Evolutionary conservation across 2,329 filamentous ascomycete species (phyloP).

Genomic region (Cordyceps pruinosa): DNA sequence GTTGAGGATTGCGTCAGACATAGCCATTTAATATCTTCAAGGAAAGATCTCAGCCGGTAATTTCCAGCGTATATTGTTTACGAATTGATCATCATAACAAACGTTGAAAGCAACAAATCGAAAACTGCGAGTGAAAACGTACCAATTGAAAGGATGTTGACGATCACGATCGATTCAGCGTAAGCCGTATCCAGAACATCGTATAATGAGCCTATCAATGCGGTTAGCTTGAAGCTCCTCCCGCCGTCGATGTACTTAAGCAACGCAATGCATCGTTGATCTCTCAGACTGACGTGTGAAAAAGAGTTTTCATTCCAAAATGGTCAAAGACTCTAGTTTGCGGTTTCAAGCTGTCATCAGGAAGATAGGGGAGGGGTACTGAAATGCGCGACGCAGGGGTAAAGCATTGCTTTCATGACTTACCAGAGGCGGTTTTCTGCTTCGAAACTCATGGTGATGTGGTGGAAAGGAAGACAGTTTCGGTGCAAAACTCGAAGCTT

Average conservation of each 20-base stretch:
- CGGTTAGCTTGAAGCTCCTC: constrained; percentile 4
- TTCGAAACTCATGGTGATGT: constrained; percentile 10
- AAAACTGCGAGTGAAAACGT: constrained; percentile 19
- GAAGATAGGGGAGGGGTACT: constrained; percentile 22
- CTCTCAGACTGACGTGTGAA: constrained; percentile 89
- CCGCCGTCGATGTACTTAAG: neutral
- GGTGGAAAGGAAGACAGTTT: constrained; percentile 19
- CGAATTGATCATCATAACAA: constrained; percentile 56
- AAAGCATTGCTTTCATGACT: constrained; percentile 10
- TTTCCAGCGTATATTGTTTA: constrained; percentile 75
- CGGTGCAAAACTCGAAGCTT: constrained; percentile 20
- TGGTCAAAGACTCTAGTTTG: constrained; percentile 98
- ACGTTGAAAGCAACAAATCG: neutral
- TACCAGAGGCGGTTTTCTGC: constrained; percentile 22
- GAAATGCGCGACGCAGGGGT: constrained; percentile 4
- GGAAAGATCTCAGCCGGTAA: constrained; percentile 80
- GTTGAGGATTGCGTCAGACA: constrained; percentile 55
- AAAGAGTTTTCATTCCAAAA: constrained; percentile 73
- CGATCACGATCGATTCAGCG: neutral
- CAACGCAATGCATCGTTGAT: constrained; percentile 10
- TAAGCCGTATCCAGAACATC: neutral
- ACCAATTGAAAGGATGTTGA: constrained; percentile 21
- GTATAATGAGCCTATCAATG: neutral
- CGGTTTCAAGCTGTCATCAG: constrained; percentile 81
- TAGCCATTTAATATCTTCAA: constrained; percentile 84